Base-by-base conservation (phyloP, 371 early-diverging fungal genomes). In the Mortierella sp. region DNA sequence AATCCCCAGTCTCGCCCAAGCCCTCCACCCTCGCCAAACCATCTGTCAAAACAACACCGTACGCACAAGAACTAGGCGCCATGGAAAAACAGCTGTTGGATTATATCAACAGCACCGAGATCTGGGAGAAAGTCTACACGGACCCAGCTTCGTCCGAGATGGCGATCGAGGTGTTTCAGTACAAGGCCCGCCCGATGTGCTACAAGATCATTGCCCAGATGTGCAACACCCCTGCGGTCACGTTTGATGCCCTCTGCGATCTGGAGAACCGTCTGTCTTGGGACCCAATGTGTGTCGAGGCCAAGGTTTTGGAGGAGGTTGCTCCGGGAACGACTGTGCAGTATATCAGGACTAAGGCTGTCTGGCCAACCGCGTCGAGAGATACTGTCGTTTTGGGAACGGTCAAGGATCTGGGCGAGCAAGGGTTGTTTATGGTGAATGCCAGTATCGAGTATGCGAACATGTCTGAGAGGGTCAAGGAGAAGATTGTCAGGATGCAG, bases 321-420 rank as follows among this genome's bases (percentile, higher is more conserved):
- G 77, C 77, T 2, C 79, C 89, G 1, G 77, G 74, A 32, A 90
- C 91, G 29, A 78, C 81, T 3, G 80, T 93, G 65, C 91, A 90
- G 70, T 93, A 93, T 43, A 72, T 93, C 70, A 83, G 88, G 70
- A 89, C 88, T 56, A 93, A 91, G 72, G 85, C 89, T 27, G 78
- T 94, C 32, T 93, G 94, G 94, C 93, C 93, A 0, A 91, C 92
- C 0, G 85, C 91, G 6, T 86, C 90, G 7, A 87, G 93, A 43
- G 94, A 93, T 79, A 86, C 91, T 11, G 80, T 90, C 6, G 82
- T 94, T 29, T 71, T 93, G 35, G 85, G 93, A 8, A 88, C 88
- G 41, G 76, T 87, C 51, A 78, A 86, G 27, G 73, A 81, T n/a
- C 46, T 89, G n/a, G 76, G 78, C 38, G 48, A 75, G 43, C 60